Evolutionary conservation across 495 filamentous ascomycete species (phyloP).

Genomic region (Aspergillus coremiiformis): DNA sequence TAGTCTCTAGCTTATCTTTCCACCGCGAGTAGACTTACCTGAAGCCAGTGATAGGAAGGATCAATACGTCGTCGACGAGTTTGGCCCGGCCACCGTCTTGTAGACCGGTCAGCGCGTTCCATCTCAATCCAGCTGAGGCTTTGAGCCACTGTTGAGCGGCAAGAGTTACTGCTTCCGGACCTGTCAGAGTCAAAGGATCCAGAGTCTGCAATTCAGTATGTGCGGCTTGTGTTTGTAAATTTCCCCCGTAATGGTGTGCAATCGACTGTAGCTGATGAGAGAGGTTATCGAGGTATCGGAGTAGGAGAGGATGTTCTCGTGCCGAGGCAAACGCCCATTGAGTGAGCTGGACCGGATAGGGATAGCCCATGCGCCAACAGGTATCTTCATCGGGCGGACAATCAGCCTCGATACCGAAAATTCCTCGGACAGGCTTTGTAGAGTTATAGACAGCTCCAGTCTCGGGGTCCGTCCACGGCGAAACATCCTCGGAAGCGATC

Average conservation of each 20-base stretch:
- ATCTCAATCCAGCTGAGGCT: constrained; percentile 2
- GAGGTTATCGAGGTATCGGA: neutral
- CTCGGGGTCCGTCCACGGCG: constrained; percentile 10
- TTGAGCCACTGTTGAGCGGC: constrained; percentile 5
- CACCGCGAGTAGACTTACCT: constrained; percentile 4
- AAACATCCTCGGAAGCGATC: constrained; percentile 5
- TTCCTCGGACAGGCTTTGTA: constrained; percentile 1
- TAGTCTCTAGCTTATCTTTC: neutral
- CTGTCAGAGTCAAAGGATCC: constrained; percentile 14
- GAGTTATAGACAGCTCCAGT: constrained; percentile 2
- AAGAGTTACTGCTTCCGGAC: constrained; percentile 12
- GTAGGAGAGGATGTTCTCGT: constrained; percentile 9
- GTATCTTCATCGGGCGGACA: constrained; percentile 4
- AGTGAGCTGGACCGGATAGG: constrained; percentile 11
- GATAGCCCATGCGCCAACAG: constrained; percentile 19
- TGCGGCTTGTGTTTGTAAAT: neutral
- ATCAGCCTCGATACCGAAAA: constrained; percentile 18
- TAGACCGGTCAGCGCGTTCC: constrained; percentile 13
- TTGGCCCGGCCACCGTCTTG: constrained; percentile 11
- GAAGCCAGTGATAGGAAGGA: constrained; percentile 18
- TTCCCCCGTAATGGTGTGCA: neutral
- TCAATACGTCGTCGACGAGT: constrained; percentile 11
- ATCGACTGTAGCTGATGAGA: neutral
- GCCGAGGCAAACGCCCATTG: constrained; percentile 17
- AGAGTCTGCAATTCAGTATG: constrained; percentile 1